Evolutionary conservation across 805 yeast genomes (phyloP).

Genomic region (Saturnispora kantuleensis): DNA sequence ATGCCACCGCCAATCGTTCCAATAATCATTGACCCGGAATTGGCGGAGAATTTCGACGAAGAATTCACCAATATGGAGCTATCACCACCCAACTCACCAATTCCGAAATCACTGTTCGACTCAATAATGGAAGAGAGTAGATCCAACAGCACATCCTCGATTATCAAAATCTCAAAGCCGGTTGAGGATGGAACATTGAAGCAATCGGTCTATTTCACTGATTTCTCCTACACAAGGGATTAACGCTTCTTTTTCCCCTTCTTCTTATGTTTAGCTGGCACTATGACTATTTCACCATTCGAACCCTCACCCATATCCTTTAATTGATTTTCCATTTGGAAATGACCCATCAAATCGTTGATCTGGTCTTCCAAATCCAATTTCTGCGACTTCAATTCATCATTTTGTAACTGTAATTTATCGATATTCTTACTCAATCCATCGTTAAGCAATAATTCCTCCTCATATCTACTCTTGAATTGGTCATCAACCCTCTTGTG

Average conservation of each 20-base stretch:
- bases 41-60: conserved; percentile 77
- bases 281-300: conserved; percentile 51
- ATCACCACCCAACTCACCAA: conserved; percentile 30
- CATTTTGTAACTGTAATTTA: conserved; percentile 25
- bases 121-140: conserved; percentile 21
- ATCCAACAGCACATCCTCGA: conserved; percentile 25
- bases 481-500: conserved; percentile 15
- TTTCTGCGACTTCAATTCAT: conserved; percentile 30
- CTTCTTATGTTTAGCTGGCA: conserved; percentile 11
- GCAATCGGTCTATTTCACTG: conserved; percentile 27
- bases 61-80: conserved; percentile 68
- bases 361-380: conserved; percentile 52
- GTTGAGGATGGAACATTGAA: conserved; percentile 17
- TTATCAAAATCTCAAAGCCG: conserved; percentile 24
- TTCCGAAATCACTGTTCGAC: conserved; percentile 20
- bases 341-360: conserved; percentile 68
- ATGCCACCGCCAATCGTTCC: conserved; percentile 85
- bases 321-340: conserved; percentile 65
- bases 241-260: neutral
- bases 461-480: conserved; percentile 27
- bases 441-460: conserved; percentile 37
- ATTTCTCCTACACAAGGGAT: conserved; percentile 26
- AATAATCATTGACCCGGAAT: conserved; percentile 63
- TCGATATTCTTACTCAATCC: conserved; percentile 33
- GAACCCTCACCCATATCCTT: conserved; percentile 64